A percentile compares a stretch with the other conserved stretches of the same genome.
Evolutionary conservation across 2,329 filamentous ascomycete genomes (phyloP).

Genomic region (Venturia pyrina): DNA sequence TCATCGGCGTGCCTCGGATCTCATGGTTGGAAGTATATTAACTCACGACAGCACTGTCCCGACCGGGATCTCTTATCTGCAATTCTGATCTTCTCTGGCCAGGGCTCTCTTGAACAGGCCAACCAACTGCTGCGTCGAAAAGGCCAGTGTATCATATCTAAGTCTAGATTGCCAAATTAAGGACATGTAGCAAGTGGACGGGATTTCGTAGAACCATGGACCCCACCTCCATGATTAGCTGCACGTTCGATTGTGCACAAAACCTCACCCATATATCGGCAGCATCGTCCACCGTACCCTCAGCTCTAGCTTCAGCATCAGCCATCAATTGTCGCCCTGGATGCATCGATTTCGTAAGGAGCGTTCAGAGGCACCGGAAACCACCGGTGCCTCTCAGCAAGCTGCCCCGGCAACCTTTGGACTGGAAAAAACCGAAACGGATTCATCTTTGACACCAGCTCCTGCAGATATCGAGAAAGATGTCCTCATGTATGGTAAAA

Average conservation of each 20-base stretch:
- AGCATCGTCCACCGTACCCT: neutral
- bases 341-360: constrained; percentile 7
- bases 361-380: neutral
- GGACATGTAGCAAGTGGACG: neutral
- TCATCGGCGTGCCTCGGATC: neutral
- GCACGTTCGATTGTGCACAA: neutral
- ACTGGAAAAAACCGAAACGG: neutral
- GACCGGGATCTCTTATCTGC: constrained; percentile 1
- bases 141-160: neutral
- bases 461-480: neutral
- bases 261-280: neutral
- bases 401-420: neutral
- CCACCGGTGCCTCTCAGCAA: neutral
- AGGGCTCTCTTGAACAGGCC: neutral
- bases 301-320: neutral
- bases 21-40: neutral
- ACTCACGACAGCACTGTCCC: neutral
- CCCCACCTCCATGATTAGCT: neutral
- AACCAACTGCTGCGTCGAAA: neutral
- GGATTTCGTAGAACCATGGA: neutral
- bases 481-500: neutral
- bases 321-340: neutral
- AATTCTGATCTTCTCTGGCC: neutral
- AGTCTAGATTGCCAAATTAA: neutral
- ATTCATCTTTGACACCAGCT: neutral